phyloP scores from a whole-genome alignment of 179 eudicot genomes.

The Drosera spatulata region DNA sequence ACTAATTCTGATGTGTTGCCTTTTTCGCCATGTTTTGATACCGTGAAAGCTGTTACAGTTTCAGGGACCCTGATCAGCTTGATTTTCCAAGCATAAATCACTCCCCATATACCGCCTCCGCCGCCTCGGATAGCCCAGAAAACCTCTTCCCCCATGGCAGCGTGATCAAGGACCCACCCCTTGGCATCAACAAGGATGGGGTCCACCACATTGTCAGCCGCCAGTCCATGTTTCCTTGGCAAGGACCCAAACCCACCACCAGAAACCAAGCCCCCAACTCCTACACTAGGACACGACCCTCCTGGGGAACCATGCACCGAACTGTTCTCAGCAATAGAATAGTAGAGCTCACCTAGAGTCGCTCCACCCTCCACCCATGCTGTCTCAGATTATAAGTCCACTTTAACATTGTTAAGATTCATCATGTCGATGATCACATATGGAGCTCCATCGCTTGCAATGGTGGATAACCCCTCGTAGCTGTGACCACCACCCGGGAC shows the following conservation, averaged over 20 bases:
- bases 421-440: too few species aligned
- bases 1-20: constrained; percentile 7
- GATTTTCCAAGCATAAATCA: constrained; percentile 22
- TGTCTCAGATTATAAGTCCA: constrained; percentile 20
- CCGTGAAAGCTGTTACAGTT: constrained; percentile 12
- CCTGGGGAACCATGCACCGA: constrained; percentile 16
- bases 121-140: constrained; percentile 36
- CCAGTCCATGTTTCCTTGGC: constrained; percentile 21
- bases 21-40: constrained; percentile 4
- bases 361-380: constrained; percentile 61
- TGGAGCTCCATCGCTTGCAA: too few species aligned
- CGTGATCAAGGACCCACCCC: constrained; percentile 12
- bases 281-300: constrained; percentile 21
- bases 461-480: too few species aligned
- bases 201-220: constrained; percentile 19
- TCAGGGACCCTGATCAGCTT: constrained; percentile 14
- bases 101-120: constrained; percentile 22
- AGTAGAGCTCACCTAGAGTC: constrained; percentile 38
- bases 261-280: constrained; percentile 20
- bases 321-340: constrained; percentile 18
- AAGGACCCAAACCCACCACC: constrained; percentile 27
- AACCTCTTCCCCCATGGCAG: constrained; percentile 27
- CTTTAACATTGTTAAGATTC: constrained; percentile 18
- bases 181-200: constrained; percentile 20
- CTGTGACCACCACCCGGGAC: too few species aligned